phyloP scores from a whole-genome alignment of 495 filamentous ascomycete genomes.

The Neurospora hispaniola region DNA sequence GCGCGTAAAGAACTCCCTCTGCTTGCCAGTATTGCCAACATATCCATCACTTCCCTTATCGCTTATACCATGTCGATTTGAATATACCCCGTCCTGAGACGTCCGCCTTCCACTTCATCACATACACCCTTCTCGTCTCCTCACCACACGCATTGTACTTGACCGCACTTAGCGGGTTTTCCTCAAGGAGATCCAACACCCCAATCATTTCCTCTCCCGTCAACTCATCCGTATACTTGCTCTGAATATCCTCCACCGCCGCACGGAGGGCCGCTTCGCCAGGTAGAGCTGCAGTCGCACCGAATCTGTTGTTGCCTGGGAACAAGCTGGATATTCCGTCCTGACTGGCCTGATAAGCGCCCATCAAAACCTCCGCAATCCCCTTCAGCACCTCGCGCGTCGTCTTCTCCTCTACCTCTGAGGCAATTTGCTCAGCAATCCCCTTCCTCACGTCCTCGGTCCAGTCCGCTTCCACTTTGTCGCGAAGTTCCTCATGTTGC shows the following conservation, averaged over 20 bases:
- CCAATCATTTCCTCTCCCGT: neutral
- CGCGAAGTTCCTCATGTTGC: neutral
- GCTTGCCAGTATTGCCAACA: neutral
- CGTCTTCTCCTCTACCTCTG: slow-evolving; percentile 1
- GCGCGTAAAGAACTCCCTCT: neutral
- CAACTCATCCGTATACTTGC: neutral
- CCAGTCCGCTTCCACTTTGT: neutral
- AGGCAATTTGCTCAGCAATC: neutral
- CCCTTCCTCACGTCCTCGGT: neutral
- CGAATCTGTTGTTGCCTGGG: neutral
- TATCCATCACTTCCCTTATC: neutral
- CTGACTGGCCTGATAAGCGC: neutral
- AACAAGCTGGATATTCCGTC: too few relatives aligned
- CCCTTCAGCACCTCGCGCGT: neutral
- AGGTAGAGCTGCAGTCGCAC: neutral
- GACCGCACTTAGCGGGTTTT: neutral
- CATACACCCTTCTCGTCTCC: neutral
- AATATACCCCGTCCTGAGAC: neutral
- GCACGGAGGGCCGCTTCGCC: neutral
- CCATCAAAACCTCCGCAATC: slow-evolving; percentile 3
- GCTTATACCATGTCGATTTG: neutral
- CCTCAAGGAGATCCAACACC: neutral
- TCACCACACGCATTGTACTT: neutral
- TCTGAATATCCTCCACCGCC: neutral
- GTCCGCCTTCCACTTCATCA: neutral